These are phyloP conservation scores for Apiospora hydei DNA, from an alignment of 2,329 filamentous ascomycete species.

Conservation along the genomic window DNA sequence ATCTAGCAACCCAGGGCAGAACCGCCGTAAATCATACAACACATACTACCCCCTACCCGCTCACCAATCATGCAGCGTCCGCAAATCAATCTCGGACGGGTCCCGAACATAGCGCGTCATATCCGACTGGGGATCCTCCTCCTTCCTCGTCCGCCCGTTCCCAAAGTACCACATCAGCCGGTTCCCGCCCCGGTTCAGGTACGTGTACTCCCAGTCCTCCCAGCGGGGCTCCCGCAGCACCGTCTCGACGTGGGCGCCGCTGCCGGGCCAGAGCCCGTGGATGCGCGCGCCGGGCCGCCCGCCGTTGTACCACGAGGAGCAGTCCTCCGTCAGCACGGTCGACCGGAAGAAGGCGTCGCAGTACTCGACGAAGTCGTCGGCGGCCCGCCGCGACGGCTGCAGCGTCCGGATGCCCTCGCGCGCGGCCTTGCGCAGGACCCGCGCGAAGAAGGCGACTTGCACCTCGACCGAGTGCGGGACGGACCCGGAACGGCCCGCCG, in stretches of 20 bases:
- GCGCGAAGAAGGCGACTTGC: conserved; percentile 70
- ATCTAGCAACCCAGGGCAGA: too few relatives aligned
- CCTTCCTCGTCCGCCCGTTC: conserved; percentile 69
- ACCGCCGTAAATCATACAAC: too few relatives aligned
- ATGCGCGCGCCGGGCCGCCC: conserved; percentile 67
- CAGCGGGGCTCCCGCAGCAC: conserved; percentile 62
- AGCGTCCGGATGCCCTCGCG: conserved; percentile 72
- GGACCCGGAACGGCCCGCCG: conserved; percentile 67
- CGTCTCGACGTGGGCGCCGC: conserved; percentile 66
- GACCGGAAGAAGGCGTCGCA: conserved; percentile 61
- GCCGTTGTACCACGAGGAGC: conserved; percentile 77
- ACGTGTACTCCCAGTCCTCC: conserved; percentile 63
- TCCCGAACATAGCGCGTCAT: conserved; percentile 69
- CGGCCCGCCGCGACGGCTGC: conserved; percentile 60
- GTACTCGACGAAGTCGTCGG: conserved; percentile 70
- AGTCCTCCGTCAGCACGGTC: conserved; percentile 66
- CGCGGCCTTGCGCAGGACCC: conserved; percentile 70
- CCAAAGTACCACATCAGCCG: conserved; percentile 71
- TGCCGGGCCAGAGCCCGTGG: conserved; percentile 75
- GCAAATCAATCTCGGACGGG: conserved; percentile 64
- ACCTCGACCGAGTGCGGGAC: conserved; percentile 73
- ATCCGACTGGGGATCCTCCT: conserved; percentile 62
- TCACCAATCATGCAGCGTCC: conserved; percentile 73
- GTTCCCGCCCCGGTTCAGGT: conserved; percentile 52
- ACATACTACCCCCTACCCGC: too few relatives aligned